Evolutionary conservation across 345 rosid species (phyloP).

Genomic region (Passiflora organensis): DNA sequence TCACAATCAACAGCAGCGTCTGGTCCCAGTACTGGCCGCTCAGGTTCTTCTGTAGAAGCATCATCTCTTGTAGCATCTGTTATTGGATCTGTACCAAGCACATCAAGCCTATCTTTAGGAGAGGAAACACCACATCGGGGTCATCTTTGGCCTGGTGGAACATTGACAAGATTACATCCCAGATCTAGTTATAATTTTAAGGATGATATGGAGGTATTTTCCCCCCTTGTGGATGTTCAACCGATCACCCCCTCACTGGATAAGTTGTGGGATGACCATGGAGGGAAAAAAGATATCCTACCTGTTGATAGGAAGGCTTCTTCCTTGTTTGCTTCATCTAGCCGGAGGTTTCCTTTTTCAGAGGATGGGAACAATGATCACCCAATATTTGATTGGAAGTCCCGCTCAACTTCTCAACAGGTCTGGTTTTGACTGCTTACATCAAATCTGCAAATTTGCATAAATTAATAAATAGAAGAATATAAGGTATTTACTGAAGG

Average conservation of each 20-base stretch:
- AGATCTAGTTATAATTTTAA: conserved; percentile 58
- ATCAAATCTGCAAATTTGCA: no score
- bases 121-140: conserved; percentile 69
- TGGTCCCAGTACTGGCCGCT: conserved; percentile 36
- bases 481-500: no score
- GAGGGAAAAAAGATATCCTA: conserved; percentile 53
- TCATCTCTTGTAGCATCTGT: conserved; percentile 26
- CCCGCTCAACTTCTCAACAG: conserved; percentile 66
- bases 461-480: no score
- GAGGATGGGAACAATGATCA: conserved; percentile 62
- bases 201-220: conserved; percentile 94
- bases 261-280: conserved; percentile 66
- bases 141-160: conserved; percentile 64
- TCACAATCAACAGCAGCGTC: conserved; percentile 44
- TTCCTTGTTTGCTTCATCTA: conserved; percentile 61
- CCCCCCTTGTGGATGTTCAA: conserved; percentile 77
- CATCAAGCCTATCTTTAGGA: conserved; percentile 33
- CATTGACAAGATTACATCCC: conserved; percentile 64
- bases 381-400: conserved; percentile 76
- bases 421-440: conserved; percentile 28
- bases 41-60: conserved; percentile 35
- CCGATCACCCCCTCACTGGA: conserved; percentile 77
- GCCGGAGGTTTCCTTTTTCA: conserved; percentile 56
- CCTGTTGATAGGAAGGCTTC: conserved; percentile 60
- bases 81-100: conserved; percentile 38